Evolutionary conservation across 208 protist genomes (phyloP).

Genomic region (Balamuthia mandrillaris): DNA sequence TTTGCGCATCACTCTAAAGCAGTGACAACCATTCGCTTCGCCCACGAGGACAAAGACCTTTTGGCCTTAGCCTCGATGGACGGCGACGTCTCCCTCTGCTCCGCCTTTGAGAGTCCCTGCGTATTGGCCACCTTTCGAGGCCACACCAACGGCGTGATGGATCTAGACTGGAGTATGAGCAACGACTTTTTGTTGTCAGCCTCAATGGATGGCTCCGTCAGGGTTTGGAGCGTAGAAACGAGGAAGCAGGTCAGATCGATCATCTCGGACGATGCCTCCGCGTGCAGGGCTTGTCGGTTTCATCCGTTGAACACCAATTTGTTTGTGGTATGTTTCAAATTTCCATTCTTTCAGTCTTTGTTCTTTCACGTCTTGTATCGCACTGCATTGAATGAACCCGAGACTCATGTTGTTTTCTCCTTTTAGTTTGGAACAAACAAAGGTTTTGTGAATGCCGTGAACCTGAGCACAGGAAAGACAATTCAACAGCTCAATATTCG

Average conservation of each 20-base stretch:
- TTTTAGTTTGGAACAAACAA: slow-evolving; percentile 14
- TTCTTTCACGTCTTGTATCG: no score
- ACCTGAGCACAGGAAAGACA: slow-evolving; percentile 32
- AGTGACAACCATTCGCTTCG: not conserved
- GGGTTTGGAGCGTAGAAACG: slow-evolving; percentile 19
- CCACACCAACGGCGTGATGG: not conserved
- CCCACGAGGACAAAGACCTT: slow-evolving; percentile 32
- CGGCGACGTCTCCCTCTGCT: slow-evolving; percentile 8
- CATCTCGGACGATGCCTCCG: not conserved
- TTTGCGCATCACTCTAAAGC: slow-evolving; percentile 25
- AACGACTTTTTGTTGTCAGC: slow-evolving; percentile 25
- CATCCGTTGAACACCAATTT: slow-evolving; percentile 38
- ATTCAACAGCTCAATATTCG: not conserved
- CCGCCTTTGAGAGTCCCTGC: not conserved
- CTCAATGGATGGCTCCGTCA: slow-evolving; percentile 7
- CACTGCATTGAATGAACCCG: not conserved
- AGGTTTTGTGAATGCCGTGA: not conserved
- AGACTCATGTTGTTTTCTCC: not conserved
- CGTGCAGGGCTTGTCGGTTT: not conserved
- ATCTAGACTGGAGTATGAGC: slow-evolving; percentile 15
- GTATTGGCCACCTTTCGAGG: not conserved
- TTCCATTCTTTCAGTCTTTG: no score
- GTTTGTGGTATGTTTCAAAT: not conserved
- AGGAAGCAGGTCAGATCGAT: not conserved
- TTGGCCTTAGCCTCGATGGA: slow-evolving; percentile 19